Evolutionary conservation across 495 filamentous ascomycete species (phyloP).

Genomic region (Chaetomidium leptoderma): DNA sequence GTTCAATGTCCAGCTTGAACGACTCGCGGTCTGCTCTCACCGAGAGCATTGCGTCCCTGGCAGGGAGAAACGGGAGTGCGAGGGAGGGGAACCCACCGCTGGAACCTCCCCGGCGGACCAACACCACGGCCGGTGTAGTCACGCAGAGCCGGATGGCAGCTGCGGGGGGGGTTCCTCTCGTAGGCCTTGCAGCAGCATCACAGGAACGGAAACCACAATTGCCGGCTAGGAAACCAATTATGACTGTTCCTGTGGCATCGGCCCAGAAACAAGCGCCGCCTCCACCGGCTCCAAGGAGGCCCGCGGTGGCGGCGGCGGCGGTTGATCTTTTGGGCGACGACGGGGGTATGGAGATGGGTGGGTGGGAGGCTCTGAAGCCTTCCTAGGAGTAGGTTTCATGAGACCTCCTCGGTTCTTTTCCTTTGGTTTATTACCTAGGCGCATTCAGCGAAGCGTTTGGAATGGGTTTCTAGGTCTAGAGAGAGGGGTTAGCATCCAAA

Average conservation of each 20-base stretch:
- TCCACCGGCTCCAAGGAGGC: conserved; percentile 27
- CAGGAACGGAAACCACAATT: conserved; percentile 20
- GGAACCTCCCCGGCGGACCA: conserved; percentile 16
- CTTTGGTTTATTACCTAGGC: not conserved
- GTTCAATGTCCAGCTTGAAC: no score
- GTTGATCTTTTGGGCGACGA: conserved; percentile 42
- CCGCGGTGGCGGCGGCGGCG: conserved; percentile 26
- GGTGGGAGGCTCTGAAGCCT: conserved; percentile 49
- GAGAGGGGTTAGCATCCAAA: not conserved
- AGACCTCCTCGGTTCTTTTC: not conserved
- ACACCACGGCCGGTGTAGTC: conserved; percentile 17
- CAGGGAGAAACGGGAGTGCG: conserved; percentile 9
- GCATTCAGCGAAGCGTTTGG: not conserved
- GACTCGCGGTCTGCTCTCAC: no score
- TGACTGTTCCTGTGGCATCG: conserved; percentile 20
- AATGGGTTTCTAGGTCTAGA: not conserved
- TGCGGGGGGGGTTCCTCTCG: conserved; percentile 26
- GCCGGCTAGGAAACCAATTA: conserved; percentile 16
- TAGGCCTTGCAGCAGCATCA: conserved; percentile 14
- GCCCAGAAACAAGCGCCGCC: conserved; percentile 21
- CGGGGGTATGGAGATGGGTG: conserved; percentile 36
- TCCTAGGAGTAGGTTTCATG: conserved; percentile 4
- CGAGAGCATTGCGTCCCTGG: not conserved
- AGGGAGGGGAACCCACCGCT: conserved; percentile 6
- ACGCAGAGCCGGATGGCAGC: conserved; percentile 9